A percentile compares a stretch with the other conserved stretches of the same genome.
Conservation (phyloP, 2,329 filamentous ascomycete species). For the Colletotrichum sp. region DNA sequence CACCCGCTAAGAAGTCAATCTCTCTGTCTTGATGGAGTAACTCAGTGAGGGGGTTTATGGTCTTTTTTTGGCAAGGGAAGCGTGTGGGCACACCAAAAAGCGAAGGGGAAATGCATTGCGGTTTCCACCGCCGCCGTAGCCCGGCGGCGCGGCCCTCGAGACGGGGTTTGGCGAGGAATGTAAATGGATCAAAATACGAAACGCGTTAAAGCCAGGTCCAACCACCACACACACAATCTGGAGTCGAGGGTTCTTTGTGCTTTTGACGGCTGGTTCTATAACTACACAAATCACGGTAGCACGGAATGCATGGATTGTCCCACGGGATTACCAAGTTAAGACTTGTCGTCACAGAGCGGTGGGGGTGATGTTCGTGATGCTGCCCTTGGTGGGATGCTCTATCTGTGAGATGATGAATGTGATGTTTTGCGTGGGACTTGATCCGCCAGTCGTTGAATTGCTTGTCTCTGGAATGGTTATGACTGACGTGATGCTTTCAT, state of each 20-base stretch:
- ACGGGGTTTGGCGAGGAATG: neutral
- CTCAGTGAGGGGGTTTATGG: constrained; percentile 7
- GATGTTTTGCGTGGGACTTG: neutral
- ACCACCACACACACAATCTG: constrained; percentile 10
- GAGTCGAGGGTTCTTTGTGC: constrained; percentile 27
- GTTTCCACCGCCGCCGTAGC: too few relatives aligned
- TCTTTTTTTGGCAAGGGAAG: neutral
- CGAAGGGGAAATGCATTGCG: too few relatives aligned
- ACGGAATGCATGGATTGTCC: constrained; percentile 29
- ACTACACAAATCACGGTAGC: constrained; percentile 26
- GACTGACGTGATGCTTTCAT: too few relatives aligned
- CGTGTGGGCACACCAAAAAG: neutral
- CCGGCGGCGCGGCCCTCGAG: neutral
- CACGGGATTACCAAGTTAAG: constrained; percentile 21
- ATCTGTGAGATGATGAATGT: too few relatives aligned
- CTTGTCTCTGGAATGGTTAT: too few relatives aligned
- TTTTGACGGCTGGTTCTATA: constrained; percentile 25
- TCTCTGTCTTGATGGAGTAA: neutral
- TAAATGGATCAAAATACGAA: constrained; percentile 9
- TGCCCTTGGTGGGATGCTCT: too few relatives aligned
- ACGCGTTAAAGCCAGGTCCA: neutral
- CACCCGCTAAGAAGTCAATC: constrained; percentile 71
- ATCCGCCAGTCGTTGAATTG: too few relatives aligned
- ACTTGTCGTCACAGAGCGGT: neutral
- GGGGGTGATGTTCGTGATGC: neutral